Percentiles rank a stretch among this genome's conserved stretches.
These are phyloP conservation scores for Coelastrella sp. DNA, from an alignment of 139 green algal genomes.

Conservation along the genomic window DNA sequence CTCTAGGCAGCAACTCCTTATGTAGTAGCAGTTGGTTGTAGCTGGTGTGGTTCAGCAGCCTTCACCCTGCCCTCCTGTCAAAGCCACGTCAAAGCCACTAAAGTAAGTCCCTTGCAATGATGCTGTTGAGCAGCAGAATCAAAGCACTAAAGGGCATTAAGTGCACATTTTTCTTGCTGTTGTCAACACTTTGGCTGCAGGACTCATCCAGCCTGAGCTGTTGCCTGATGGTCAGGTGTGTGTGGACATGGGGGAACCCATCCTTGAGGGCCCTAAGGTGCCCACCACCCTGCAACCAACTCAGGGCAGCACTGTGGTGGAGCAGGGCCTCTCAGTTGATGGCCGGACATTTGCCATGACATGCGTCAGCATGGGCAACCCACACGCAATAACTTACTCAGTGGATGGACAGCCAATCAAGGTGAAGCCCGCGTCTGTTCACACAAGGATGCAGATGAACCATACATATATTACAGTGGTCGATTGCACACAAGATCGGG, in stretches of 20 bases:
- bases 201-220: constrained; percentile 93
- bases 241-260: constrained; percentile 98
- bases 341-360: constrained; percentile 86
- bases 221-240: constrained; percentile 91
- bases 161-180: neutral
- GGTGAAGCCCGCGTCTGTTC: constrained; percentile 36
- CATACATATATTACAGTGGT: too few species aligned
- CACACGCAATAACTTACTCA: constrained; percentile 91
- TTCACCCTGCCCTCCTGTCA: too few species aligned
- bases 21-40: too few species aligned
- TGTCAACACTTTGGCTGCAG: constrained; percentile 46
- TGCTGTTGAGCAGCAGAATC: too few species aligned
- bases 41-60: too few species aligned
- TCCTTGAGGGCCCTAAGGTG: constrained; percentile 79
- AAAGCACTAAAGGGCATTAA: too few species aligned
- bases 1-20: too few species aligned
- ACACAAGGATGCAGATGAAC: neutral
- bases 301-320: constrained; percentile 75
- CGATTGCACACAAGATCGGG: too few species aligned
- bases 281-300: constrained; percentile 88
- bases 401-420: constrained; percentile 77
- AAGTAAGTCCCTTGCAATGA: too few species aligned
- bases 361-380: constrained; percentile 98
- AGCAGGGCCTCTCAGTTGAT: constrained; percentile 76
- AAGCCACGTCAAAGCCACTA: too few species aligned